Evolutionary conservation across 208 protist genomes (phyloP), one percentile per base, ranked within the genome.

Genomic region (Strigomonas culicis): DNA sequence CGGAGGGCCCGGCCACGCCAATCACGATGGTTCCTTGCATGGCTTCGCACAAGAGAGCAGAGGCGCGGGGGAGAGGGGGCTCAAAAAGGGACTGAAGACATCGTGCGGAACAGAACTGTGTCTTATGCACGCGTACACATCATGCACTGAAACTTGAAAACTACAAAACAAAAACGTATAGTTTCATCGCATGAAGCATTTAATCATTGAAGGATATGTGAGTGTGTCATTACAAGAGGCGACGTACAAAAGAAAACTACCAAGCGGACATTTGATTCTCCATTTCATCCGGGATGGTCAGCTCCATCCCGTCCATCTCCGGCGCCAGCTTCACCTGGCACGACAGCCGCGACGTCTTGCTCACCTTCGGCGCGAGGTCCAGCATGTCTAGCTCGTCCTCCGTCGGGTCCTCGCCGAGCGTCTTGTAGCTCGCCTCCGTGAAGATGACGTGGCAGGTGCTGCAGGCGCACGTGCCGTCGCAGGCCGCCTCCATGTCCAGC

Each of bases 361-460:
- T 80, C 2, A 92, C 72, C 6, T 65, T 57, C 0, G 82, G 82
- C 0, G 92, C 92, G 4, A 96, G 43, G 70, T 97, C 92, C 3
- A 97, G 72, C 92, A 97, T 97, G 66, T 97, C 92, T 72, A 90
- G 59, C 72, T 97, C 92, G 51, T 98, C 97, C 56, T 99, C 97
- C n/a, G 76, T 80, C 3, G 92, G 80, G 6, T 27, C 25, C 49
- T 84, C 79, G 0, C 66, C 70, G 4, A 98, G 74, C 31, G 87
- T 88, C 53, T 95, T 71, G 61, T 86, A 98, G 47, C 77, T 73
- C 59, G 80, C 79, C 15, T 72, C 59, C 30, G 91, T 80, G 36
- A 99, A 66, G 44, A 97, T 88, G 28, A 98, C 94, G 60, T 98
- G 97, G 69, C 98, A 99, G 11, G 98, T 99, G 56, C 89, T 97